These are phyloP conservation scores for Bimuria novae-zelandiae DNA, from an alignment of 2,329 filamentous ascomycete genomes.

Conservation along the genomic window DNA sequence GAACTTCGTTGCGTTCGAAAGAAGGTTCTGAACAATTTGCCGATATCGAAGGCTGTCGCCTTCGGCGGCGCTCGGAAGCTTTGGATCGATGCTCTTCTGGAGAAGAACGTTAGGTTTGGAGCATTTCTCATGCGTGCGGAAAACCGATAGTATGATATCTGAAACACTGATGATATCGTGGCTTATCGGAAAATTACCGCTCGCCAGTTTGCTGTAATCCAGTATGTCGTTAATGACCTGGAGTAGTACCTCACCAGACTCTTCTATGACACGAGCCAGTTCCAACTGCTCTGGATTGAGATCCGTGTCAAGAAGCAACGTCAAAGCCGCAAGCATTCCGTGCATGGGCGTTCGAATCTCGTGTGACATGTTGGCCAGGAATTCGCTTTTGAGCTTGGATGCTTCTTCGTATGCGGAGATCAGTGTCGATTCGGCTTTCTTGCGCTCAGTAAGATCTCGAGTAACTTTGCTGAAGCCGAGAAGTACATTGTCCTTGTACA, in stretches of 20 bases:
- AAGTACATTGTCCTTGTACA: slow-evolving; percentile 58
- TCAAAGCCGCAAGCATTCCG: slow-evolving; percentile 29
- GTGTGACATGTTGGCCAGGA: slow-evolving; percentile 67
- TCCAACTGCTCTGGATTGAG: slow-evolving; percentile 61
- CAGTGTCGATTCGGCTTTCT: slow-evolving; percentile 59
- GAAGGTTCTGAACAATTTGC: slow-evolving; percentile 65
- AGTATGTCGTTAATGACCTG: slow-evolving; percentile 69
- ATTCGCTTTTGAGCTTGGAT: slow-evolving; percentile 66
- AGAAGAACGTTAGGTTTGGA: slow-evolving; percentile 55
- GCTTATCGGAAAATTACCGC: slow-evolving; percentile 63
- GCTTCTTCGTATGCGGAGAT: slow-evolving; percentile 65
- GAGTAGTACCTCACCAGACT: slow-evolving; percentile 62
- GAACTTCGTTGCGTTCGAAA: slow-evolving; percentile 66
- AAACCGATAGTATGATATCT: slow-evolving; percentile 54
- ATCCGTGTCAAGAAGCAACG: slow-evolving; percentile 58
- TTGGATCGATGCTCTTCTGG: slow-evolving; percentile 50
- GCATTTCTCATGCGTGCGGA: slow-evolving; percentile 55
- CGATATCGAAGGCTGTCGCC: slow-evolving; percentile 65
- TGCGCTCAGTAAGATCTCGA: slow-evolving; percentile 61
- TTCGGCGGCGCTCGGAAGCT: slow-evolving; percentile 56
- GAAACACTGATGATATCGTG: slow-evolving; percentile 57
- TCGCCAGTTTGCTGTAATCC: slow-evolving; percentile 68
- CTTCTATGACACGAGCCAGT: slow-evolving; percentile 61
- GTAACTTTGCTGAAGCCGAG: slow-evolving; percentile 65
- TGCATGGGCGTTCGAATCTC: slow-evolving; percentile 70